Evolutionary conservation across 1,139 yeast genomes (phyloP).

Genomic region (Groenewaldozyma auringiensis): DNA sequence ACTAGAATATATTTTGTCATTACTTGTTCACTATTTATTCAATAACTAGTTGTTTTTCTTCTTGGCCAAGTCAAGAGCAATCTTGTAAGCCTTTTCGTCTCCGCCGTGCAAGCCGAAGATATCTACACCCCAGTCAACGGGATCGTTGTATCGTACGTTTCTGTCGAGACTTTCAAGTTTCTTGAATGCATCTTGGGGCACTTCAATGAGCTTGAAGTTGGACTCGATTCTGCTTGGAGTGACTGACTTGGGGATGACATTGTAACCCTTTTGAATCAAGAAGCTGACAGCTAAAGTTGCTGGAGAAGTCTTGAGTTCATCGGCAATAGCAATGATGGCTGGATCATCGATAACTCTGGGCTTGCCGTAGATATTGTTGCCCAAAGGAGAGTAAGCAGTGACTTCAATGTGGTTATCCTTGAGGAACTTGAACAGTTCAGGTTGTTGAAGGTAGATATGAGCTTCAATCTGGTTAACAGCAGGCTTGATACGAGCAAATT

Average conservation of each 20-base stretch:
- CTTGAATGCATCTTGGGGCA: constrained; percentile 48
- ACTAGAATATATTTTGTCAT: no score
- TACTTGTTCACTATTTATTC: no score
- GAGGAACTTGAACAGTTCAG: constrained; percentile 54
- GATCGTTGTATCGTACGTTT: constrained; percentile 20
- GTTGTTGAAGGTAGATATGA: constrained; percentile 82
- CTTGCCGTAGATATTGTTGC: constrained; percentile 22
- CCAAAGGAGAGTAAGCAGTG: constrained; percentile 76
- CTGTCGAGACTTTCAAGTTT: constrained; percentile 40
- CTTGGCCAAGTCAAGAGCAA: constrained; percentile 10
- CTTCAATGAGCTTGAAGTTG: constrained; percentile 45
- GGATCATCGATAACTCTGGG: constrained; percentile 20
- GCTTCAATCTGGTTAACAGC: constrained; percentile 81
- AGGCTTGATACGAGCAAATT: constrained; percentile 65
- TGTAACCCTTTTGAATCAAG: constrained; percentile 61
- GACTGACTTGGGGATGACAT: constrained; percentile 66
- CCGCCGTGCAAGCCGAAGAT: constrained; percentile 21
- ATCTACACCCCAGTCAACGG: constrained; percentile 23
- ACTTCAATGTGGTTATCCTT: constrained; percentile 54
- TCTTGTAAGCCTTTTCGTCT: constrained; percentile 14
- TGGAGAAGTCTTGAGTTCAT: constrained; percentile 44
- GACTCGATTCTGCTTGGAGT: constrained; percentile 50
- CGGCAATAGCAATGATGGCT: constrained; percentile 39
- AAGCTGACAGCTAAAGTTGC: constrained; percentile 63
- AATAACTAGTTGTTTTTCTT: no score